Evolutionary conservation across 2,329 filamentous ascomycete genomes (phyloP).

Genomic region (Herpotrichia juniperi): DNA sequence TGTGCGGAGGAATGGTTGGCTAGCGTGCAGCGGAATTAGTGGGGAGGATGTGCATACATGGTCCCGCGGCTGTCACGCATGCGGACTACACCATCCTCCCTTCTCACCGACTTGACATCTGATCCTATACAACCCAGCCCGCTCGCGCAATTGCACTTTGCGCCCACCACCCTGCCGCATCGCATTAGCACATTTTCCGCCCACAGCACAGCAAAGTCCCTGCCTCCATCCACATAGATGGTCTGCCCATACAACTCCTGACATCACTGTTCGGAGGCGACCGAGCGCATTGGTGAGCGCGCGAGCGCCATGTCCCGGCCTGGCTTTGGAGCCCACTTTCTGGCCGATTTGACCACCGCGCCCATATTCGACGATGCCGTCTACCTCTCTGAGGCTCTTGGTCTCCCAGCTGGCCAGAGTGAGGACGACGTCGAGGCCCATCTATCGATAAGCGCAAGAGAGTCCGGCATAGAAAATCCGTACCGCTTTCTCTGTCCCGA

Average conservation of each 20-base stretch:
- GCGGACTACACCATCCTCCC: too few relatives aligned
- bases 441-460: constrained; percentile 31
- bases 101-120: neutral
- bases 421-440: constrained; percentile 41
- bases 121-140: neutral
- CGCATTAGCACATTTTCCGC: neutral
- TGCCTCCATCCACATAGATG: neutral
- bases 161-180: neutral
- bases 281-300: constrained; percentile 36
- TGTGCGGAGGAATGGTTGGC: too few relatives aligned
- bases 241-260: constrained; percentile 14
- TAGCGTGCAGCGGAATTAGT: too few relatives aligned
- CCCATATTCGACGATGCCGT: constrained; percentile 43
- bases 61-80: too few relatives aligned
- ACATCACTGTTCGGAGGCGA: constrained; percentile 25
- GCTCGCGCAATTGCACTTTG: neutral
- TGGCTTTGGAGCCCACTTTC: constrained; percentile 26
- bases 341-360: constrained; percentile 30
- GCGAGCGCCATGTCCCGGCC: constrained; percentile 36
- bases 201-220: neutral
- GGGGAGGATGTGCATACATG: too few relatives aligned
- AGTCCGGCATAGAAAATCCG: constrained; percentile 41
- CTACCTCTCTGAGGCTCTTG: constrained; percentile 39
- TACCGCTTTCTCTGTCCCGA: constrained; percentile 34
- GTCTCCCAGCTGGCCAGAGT: constrained; percentile 27